Evolutionary conservation across 306 rosid species (phyloP).

Genomic region (Begonia peltatifolia): DNA sequence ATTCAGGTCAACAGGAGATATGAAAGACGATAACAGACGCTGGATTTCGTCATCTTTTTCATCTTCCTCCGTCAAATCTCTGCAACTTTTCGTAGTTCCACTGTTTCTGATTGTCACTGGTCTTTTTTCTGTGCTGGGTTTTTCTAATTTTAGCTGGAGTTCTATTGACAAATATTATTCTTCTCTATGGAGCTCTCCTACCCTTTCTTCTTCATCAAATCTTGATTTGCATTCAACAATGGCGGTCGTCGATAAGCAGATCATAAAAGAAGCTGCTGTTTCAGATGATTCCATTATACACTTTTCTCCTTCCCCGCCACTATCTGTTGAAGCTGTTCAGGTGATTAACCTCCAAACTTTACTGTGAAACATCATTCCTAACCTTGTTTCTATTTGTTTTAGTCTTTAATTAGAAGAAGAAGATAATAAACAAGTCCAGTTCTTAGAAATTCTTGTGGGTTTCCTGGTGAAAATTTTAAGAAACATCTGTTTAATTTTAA

Average conservation of each 20-base stretch:
- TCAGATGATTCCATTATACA: conserved; percentile 32
- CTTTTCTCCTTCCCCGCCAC: conserved; percentile 42
- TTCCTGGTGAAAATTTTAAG: too few relatives aligned
- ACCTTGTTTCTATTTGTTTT: neutral
- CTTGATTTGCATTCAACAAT: conserved; percentile 20
- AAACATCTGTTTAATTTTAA: too few relatives aligned
- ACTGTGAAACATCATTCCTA: conserved; percentile 5
- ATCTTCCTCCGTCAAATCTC: conserved; percentile 24
- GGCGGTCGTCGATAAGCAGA: conserved; percentile 16
- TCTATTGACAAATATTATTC: conserved; percentile 5
- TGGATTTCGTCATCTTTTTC: conserved; percentile 15
- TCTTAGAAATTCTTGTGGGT: too few relatives aligned
- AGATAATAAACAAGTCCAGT: too few relatives aligned
- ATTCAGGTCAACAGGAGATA: neutral
- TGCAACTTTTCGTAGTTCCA: conserved; percentile 30
- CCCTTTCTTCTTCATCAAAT: conserved; percentile 14
- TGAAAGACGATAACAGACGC: conserved; percentile 1
- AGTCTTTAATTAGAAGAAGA: too few relatives aligned
- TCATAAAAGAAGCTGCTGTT: conserved; percentile 23
- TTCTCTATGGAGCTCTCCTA: conserved; percentile 11
- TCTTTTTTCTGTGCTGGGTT: conserved; percentile 35
- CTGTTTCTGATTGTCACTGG: conserved; percentile 25
- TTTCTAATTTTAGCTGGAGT: conserved; percentile 25
- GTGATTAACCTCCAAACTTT: conserved; percentile 22
- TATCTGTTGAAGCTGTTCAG: conserved; percentile 17